Conservation (phyloP, 2,329 filamentous ascomycete genomes). For the Didymella pinodella region DNA sequence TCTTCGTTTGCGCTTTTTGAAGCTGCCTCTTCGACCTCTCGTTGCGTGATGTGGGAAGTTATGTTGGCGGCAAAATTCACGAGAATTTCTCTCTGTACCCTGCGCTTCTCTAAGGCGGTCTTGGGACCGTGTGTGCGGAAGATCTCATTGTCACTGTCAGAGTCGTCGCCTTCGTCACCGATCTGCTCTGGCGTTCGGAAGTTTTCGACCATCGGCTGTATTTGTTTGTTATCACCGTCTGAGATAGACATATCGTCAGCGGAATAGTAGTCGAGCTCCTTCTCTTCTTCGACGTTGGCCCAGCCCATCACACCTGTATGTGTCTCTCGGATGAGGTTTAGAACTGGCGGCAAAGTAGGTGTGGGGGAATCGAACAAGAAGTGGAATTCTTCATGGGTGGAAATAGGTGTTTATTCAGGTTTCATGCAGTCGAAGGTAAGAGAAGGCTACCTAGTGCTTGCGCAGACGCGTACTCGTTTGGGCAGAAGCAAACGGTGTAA, state of each 20-base stretch:
- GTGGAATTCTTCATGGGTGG: not conserved
- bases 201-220: not conserved
- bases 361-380: not conserved
- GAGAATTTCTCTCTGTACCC: constrained; percentile 55
- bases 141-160: constrained; percentile 38
- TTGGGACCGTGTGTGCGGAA: constrained; percentile 30
- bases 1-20: constrained; percentile 54
- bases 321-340: too few species aligned
- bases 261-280: constrained; percentile 28
- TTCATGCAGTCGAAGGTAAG: constrained; percentile 10
- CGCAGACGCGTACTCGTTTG: constrained; percentile 10
- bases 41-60: constrained; percentile 53
- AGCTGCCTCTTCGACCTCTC: constrained; percentile 49
- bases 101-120: constrained; percentile 50
- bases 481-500: constrained; percentile 29
- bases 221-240: constrained; percentile 8
- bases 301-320: constrained; percentile 26
- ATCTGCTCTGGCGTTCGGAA: not conserved
- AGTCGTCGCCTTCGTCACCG: constrained; percentile 22
- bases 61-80: constrained; percentile 53
- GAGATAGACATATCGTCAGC: constrained; percentile 19
- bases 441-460: constrained; percentile 22
- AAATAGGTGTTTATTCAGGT: not conserved
- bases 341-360: not conserved
- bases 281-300: constrained; percentile 29